Evolutionary conservation across 345 rosid species (phyloP), one percentile per base, ranked within the genome.

Genomic region (Syzygium grande): DNA sequence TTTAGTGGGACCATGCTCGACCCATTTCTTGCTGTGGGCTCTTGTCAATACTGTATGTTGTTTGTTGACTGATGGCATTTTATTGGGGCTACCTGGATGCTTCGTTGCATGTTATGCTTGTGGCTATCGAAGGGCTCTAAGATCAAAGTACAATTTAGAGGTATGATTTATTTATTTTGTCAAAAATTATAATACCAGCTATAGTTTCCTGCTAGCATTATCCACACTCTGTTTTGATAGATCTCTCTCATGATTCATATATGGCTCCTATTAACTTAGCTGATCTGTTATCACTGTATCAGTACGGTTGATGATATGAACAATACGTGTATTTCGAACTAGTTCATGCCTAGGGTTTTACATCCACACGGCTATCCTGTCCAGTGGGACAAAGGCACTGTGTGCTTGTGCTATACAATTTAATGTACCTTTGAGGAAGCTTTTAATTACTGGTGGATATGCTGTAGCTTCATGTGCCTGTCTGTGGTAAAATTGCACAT

Each of bases 11-110:
- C 94, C 99, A 12, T 97, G 99, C 91, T 61, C 90, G 85, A 94
- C 94, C 19, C 98, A 97, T 88, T 94, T 91, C 88, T 93, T 96
- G 84, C 91, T 95, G 59, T 97, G 98, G 98, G 94, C 90, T 53
- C 89, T 95, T 51, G 90, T 94, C 88, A 96, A 96, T 87, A 91
- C 94, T 11, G 61, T 92, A 49, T 96, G 97, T 88, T 97, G 99
- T 89, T 91, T 94, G 89, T 87, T 94, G 84, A 92, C 96, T 77
- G 95, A 93, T 86, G 99, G 98, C 85, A 25, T 96, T 61, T 91
- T 92, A 90, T 90, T 97, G 93, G 94, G 97, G 51, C 86, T 95
- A 56, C 98, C 99, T n/a, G 98, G 98, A 89, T 96, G 98, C 90
- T 94, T 97, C 88, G 92, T 94, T 58, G 86, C 97, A 51, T 95